Evolutionary conservation across 2,329 filamentous ascomycete species (phyloP).

Genomic region (Teratosphaeria viscida): DNA sequence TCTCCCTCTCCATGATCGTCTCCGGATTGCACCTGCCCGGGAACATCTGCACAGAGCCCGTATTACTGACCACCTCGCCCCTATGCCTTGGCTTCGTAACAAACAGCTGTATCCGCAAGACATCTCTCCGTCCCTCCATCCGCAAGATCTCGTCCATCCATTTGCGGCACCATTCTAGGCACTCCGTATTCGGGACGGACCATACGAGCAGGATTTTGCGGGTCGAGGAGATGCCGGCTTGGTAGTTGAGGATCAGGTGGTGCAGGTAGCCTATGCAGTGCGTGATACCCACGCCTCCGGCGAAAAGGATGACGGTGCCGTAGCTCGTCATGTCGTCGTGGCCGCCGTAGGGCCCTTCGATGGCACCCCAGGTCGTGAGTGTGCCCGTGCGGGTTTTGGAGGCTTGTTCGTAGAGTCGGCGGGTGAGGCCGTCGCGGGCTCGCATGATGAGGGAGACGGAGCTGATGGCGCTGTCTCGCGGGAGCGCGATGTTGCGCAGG

Average conservation of each 20-base stretch:
- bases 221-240: constrained; percentile 58
- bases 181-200: constrained; percentile 64
- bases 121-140: constrained; percentile 48
- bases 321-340: constrained; percentile 63
- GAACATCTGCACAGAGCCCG: constrained; percentile 51
- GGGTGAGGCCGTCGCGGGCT: constrained; percentile 63
- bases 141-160: constrained; percentile 57
- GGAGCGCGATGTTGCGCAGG: constrained; percentile 12
- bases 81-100: constrained; percentile 49
- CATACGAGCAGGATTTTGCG: constrained; percentile 65
- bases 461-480: constrained; percentile 26
- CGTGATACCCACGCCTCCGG: constrained; percentile 71
- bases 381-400: constrained; percentile 49
- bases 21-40: constrained; percentile 47
- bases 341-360: constrained; percentile 69
- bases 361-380: constrained; percentile 53
- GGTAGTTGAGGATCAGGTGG: constrained; percentile 58
- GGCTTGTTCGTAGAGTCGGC: constrained; percentile 57
- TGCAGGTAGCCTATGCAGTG: constrained; percentile 68
- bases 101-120: constrained; percentile 51
- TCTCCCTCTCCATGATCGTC: constrained; percentile 47
- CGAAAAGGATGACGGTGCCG: constrained; percentile 68
- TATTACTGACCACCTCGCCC: constrained; percentile 46
- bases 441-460: constrained; percentile 62
- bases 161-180: constrained; percentile 51